Conservation (phyloP, 805 yeast species). For the Starmerella lactis-condensi region DNA sequence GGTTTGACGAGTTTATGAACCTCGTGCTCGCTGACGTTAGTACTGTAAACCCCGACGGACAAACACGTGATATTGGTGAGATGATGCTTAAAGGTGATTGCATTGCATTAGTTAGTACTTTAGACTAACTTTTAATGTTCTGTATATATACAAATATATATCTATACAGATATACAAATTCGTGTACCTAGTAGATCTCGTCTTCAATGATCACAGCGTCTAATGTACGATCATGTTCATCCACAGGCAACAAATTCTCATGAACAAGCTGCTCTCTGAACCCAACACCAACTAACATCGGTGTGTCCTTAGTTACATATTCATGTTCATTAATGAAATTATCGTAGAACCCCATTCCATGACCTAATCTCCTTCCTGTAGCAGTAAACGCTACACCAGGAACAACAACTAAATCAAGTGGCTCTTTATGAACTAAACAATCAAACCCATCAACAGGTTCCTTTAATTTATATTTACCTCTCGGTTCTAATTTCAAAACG, state of each 20-base stretch:
- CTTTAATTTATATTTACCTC: constrained; percentile 44
- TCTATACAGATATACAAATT: not conserved
- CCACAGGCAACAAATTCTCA: constrained; percentile 30
- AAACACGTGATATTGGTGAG: constrained; percentile 28
- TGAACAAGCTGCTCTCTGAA: constrained; percentile 42
- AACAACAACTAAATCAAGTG: constrained; percentile 53
- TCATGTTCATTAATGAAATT: constrained; percentile 36
- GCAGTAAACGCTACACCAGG: constrained; percentile 73
- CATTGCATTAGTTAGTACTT: constrained; percentile 45
- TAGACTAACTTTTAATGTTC: not conserved
- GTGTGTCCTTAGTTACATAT: constrained; percentile 5
- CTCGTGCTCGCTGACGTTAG: constrained; percentile 41
- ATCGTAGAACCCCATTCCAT: constrained; percentile 88
- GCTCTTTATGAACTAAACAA: constrained; percentile 19
- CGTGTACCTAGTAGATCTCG: constrained; percentile 5
- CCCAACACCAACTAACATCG: constrained; percentile 39
- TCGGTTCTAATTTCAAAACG: constrained; percentile 35
- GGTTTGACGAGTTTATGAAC: constrained; percentile 97
- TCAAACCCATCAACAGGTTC: constrained; percentile 38
- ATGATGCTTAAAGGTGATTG: constrained; percentile 85
- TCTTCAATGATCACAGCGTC: constrained; percentile 36
- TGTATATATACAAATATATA: not conserved
- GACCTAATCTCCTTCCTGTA: constrained; percentile 48
- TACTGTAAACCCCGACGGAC: constrained; percentile 42
- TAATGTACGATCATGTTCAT: constrained; percentile 43